These are phyloP conservation scores for Starmerella stigmatis DNA, from an alignment of 805 yeast species.

Conservation along the genomic window DNA sequence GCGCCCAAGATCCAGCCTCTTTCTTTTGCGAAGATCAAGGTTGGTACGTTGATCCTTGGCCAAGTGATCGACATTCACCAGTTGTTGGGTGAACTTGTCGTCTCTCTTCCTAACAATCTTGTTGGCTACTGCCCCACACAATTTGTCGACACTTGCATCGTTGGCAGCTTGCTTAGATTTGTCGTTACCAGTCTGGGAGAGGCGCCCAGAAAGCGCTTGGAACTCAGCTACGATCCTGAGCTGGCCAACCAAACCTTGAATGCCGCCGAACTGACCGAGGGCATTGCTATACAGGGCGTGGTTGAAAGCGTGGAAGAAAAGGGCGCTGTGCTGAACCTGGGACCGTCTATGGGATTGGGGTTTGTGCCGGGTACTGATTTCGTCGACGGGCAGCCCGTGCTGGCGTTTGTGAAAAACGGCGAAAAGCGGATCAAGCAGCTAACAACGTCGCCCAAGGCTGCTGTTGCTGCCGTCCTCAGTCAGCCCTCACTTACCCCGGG, in stretches of 20 bases:
- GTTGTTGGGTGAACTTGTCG: slow-evolving; percentile 45
- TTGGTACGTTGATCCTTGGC: slow-evolving; percentile 70
- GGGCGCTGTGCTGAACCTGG: slow-evolving; percentile 70
- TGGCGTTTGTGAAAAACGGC: slow-evolving; percentile 40
- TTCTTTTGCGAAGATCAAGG: slow-evolving; percentile 48
- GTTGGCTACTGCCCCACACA: slow-evolving; percentile 65
- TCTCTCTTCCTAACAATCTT: slow-evolving; percentile 71
- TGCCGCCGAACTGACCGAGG: slow-evolving; percentile 52
- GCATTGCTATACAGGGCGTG: slow-evolving; percentile 62
- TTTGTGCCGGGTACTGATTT: slow-evolving; percentile 58
- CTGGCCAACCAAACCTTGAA: slow-evolving; percentile 51
- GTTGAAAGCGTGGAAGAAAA: slow-evolving; percentile 82
- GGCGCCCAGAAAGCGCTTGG: slow-evolving; percentile 31
- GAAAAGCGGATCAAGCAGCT: slow-evolving; percentile 17
- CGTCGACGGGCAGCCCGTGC: slow-evolving; percentile 55
- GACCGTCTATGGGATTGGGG: slow-evolving; percentile 34
- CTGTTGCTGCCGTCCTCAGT: slow-evolving; percentile 62
- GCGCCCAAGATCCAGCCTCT: slow-evolving; percentile 48
- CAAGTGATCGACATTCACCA: slow-evolving; percentile 50
- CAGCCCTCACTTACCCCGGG: slow-evolving; percentile 55
- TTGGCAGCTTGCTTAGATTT: slow-evolving; percentile 85
- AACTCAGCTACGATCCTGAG: slow-evolving; percentile 56
- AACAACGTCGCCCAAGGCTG: slow-evolving; percentile 30
- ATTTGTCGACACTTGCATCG: slow-evolving; percentile 44
- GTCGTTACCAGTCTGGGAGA: slow-evolving; percentile 48